Evolutionary conservation across 2,329 filamentous ascomycete species (phyloP).

Genomic region (Mycocentrospora acerina): DNA sequence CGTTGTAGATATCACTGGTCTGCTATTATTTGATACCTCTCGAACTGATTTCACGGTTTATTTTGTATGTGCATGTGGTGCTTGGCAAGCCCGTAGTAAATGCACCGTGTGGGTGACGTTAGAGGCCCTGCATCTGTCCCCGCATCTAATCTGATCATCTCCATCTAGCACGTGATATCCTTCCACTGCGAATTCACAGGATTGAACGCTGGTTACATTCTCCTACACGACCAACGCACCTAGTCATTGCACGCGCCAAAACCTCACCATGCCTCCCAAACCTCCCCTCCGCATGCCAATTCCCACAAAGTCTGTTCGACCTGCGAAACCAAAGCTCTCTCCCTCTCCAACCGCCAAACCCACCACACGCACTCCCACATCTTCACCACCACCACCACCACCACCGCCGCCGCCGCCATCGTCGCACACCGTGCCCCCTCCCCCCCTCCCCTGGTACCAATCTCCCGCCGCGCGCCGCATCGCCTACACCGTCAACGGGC

Average conservation of each 20-base stretch:
- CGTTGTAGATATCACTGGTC: slow-evolving; percentile 29
- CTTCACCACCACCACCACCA: slow-evolving; percentile 2
- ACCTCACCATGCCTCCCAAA: slow-evolving; percentile 26
- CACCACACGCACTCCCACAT: slow-evolving; percentile 6
- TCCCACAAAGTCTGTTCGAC: slow-evolving; percentile 5
- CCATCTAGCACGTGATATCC: slow-evolving; percentile 15
- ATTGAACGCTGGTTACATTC: too few relatives aligned
- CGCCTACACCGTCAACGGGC: slow-evolving; percentile 13
- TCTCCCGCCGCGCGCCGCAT: slow-evolving; percentile 8
- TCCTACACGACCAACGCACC: too few relatives aligned
- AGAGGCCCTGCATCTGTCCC: too few relatives aligned
- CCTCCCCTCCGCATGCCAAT: slow-evolving; percentile 17
- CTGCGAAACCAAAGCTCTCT: slow-evolving; percentile 4
- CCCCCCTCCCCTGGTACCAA: slow-evolving; percentile 12
- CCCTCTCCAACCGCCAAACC: slow-evolving; percentile 2
- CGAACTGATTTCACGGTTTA: slow-evolving; percentile 15
- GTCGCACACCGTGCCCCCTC: slow-evolving; percentile 6
- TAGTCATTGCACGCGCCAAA: neutral
- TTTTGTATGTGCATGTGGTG: slow-evolving; percentile 3
- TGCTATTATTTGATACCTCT: slow-evolving; percentile 22
- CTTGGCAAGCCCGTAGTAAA: too few relatives aligned
- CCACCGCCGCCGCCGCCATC: slow-evolving; percentile 4
- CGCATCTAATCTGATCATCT: slow-evolving; percentile 21
- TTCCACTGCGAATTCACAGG: too few relatives aligned
- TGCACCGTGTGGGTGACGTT: too few relatives aligned